Conservation (phyloP, 1,139 yeast genomes). For the Protomyces lactucae-debilis region DNA sequence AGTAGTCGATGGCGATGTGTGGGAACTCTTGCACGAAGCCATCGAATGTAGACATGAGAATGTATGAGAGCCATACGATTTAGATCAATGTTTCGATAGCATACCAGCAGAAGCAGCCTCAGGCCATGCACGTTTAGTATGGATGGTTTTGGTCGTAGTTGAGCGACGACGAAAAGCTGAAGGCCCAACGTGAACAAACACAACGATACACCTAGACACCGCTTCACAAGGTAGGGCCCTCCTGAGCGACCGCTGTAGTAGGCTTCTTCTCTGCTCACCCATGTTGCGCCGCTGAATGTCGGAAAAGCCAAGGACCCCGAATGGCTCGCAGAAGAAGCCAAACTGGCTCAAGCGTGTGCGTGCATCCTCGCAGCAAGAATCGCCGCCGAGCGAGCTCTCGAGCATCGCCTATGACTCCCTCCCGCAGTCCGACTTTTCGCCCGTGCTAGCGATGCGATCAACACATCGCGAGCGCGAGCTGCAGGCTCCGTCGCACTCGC, state of each 20-base stretch:
- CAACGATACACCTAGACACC: neutral
- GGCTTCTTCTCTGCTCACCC: neutral
- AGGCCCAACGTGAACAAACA: neutral
- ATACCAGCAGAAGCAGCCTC: no score
- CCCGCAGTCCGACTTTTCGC: constrained; percentile 21
- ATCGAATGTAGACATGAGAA: constrained; percentile 26
- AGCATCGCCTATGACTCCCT: constrained; percentile 12
- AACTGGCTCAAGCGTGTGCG: constrained; percentile 24
- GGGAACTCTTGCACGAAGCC: constrained; percentile 24
- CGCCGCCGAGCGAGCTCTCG: constrained; percentile 3
- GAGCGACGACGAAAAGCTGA: neutral
- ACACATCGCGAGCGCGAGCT: constrained; percentile 21
- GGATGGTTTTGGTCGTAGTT: neutral
- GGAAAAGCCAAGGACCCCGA: constrained; percentile 18
- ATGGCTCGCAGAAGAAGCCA: constrained; percentile 19
- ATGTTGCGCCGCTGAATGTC: constrained; percentile 16
- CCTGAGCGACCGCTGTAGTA: neutral
- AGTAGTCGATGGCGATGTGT: constrained; percentile 43
- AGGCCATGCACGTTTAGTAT: neutral
- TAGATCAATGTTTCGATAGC: no score
- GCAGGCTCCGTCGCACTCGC: neutral
- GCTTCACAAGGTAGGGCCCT: neutral
- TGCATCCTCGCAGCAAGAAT: constrained; percentile 3
- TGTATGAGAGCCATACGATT: no score
- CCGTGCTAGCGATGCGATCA: constrained; percentile 15